These are phyloP conservation scores for Aspergillus uvarum DNA, from an alignment of 2,329 filamentous ascomycete genomes.

Conservation along the genomic window DNA sequence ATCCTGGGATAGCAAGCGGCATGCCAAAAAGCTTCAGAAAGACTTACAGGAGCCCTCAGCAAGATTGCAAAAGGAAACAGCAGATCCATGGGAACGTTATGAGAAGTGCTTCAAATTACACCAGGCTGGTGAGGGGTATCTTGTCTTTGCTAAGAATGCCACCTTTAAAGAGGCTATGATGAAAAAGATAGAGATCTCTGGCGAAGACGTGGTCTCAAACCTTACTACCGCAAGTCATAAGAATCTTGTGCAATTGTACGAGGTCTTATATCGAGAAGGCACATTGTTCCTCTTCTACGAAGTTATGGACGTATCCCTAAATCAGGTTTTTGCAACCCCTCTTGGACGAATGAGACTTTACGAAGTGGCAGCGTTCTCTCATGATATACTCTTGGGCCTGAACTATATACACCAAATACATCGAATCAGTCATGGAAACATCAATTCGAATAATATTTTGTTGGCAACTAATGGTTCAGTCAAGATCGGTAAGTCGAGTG, in stretches of 20 bases:
- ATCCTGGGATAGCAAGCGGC: too few relatives aligned
- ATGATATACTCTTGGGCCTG: constrained; percentile 15
- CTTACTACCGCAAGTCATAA: constrained; percentile 8
- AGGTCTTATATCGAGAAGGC: constrained; percentile 14
- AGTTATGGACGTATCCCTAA: constrained; percentile 18
- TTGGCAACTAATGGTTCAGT: constrained; percentile 13
- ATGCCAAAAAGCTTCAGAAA: too few relatives aligned
- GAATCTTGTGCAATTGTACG: constrained; percentile 13
- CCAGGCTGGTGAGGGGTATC: constrained; percentile 1
- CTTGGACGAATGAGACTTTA: constrained; percentile 14
- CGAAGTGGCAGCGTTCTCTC: constrained; percentile 17
- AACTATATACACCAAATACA: constrained; percentile 16
- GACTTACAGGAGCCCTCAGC: too few relatives aligned
- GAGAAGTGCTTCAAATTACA: constrained; percentile 10
- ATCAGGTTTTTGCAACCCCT: constrained; percentile 12
- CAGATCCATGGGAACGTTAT: constrained; percentile 7
- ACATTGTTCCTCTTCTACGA: constrained; percentile 16
- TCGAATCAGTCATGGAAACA: constrained; percentile 9
- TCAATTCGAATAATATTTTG: constrained; percentile 9
- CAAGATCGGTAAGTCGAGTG: constrained; percentile 15
- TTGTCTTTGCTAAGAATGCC: constrained; percentile 6
- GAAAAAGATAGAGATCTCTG: constrained; percentile 6
- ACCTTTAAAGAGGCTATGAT: constrained; percentile 11
- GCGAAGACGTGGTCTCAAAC: constrained; percentile 6
- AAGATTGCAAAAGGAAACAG: neutral